phyloP scores from a whole-genome alignment of 768 basidiomycete species.

The Boletus barrowsii region DNA sequence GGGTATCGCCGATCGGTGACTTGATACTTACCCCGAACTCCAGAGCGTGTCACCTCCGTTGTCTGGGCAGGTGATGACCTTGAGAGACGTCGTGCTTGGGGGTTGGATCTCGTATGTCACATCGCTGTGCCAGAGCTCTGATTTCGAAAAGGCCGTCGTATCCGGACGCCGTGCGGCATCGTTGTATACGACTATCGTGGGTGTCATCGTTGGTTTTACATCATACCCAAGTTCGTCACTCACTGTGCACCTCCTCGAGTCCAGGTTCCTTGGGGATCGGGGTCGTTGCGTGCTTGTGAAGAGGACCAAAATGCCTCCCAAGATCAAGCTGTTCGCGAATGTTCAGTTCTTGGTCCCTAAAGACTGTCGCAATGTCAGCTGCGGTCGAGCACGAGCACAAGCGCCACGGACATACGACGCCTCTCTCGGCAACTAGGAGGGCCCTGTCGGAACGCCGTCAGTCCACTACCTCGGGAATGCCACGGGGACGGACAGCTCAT shows the following conservation, averaged over 20 bases:
- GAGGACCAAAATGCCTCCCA: conserved; percentile 65
- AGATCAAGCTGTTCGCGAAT: conserved; percentile 71
- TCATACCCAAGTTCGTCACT: conserved; percentile 13
- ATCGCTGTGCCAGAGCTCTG: conserved; percentile 83
- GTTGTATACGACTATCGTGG: conserved; percentile 61
- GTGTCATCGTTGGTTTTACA: conserved; percentile 1
- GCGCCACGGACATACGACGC: conserved; percentile 61
- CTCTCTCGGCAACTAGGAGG: conserved; percentile 69
- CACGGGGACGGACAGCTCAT: conserved; percentile 59
- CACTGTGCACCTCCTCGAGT: conserved; percentile 73
- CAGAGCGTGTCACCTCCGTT: conserved; percentile 79
- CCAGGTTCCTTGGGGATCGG: conserved; percentile 68
- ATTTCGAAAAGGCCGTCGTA: conserved; percentile 60
- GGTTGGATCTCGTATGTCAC: conserved; percentile 80
- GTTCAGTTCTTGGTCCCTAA: conserved; percentile 69
- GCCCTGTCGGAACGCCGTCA: conserved; percentile 42
- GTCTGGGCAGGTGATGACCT: conserved; percentile 66
- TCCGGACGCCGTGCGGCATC: conserved; percentile 63
- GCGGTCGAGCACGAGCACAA: too few species aligned
- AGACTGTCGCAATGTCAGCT: conserved; percentile 42
- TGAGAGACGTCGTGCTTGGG: conserved; percentile 76
- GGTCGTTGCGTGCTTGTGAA: conserved; percentile 83
- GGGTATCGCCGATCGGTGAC: neutral
- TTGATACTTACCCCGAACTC: conserved; percentile 61
- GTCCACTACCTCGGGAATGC: neutral